Evolutionary conservation across 495 filamentous ascomycete species (phyloP).

Genomic region (Halenospora varia): DNA sequence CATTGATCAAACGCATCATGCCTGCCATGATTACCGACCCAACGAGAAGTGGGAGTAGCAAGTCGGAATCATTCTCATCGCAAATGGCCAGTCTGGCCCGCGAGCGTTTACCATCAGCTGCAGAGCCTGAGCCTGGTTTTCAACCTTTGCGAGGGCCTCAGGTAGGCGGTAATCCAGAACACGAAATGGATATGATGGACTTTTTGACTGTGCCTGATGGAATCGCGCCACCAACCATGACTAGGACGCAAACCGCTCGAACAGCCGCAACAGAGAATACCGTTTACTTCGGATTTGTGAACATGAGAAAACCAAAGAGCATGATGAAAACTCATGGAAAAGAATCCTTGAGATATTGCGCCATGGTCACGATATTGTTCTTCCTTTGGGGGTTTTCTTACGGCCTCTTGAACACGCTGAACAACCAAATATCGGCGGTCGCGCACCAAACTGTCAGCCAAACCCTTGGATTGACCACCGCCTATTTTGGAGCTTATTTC

Average conservation of each 20-base stretch:
- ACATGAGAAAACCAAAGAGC: slow-evolving; percentile 71
- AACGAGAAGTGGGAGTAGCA: slow-evolving; percentile 3
- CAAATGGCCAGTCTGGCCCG: slow-evolving; percentile 4
- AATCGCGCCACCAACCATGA: slow-evolving; percentile 7
- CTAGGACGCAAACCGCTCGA: slow-evolving; percentile 17
- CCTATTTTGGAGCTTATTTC: slow-evolving; percentile 53
- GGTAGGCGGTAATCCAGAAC: slow-evolving; percentile 23
- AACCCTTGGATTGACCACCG: slow-evolving; percentile 34
- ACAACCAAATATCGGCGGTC: slow-evolving; percentile 47
- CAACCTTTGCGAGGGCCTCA: slow-evolving; percentile 23
- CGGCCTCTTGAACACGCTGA: slow-evolving; percentile 73
- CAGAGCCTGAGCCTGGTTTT: slow-evolving; percentile 1
- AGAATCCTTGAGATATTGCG: slow-evolving; percentile 47
- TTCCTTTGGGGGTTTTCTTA: slow-evolving; percentile 89
- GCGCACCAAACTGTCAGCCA: slow-evolving; percentile 33
- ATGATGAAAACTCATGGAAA: slow-evolving; percentile 55
- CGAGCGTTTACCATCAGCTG: slow-evolving; percentile 1
- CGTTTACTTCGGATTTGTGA: slow-evolving; percentile 76
- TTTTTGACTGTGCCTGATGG: slow-evolving; percentile 53
- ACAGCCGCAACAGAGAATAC: slow-evolving; percentile 24
- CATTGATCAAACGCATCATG: slow-evolving; percentile 69
- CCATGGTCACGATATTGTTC: slow-evolving; percentile 72
- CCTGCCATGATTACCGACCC: slow-evolving; percentile 51
- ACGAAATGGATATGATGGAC: slow-evolving; percentile 49
- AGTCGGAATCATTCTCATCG: slow-evolving; percentile 9